Percentiles rank a stretch among this genome's conserved stretches.
phyloP scores from a whole-genome alignment of 176 grass and related monocot genomes.

The Carex cristatella region DNA sequence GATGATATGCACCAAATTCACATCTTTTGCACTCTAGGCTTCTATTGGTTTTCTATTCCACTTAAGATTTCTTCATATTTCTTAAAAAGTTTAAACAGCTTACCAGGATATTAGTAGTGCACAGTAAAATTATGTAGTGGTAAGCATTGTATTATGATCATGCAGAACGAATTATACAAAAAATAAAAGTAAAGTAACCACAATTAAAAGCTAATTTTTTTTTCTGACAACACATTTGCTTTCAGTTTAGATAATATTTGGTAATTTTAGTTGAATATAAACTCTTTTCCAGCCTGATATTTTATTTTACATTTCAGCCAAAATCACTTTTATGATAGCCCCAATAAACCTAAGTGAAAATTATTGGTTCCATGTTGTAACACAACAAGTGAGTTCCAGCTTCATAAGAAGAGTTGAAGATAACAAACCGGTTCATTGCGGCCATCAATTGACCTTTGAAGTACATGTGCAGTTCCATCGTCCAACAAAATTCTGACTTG shows the following conservation, averaged over 20 bases:
- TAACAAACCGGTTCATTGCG: slow-evolving; percentile 77
- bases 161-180: not conserved
- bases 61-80: not conserved
- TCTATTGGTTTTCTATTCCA: not conserved
- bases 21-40: not conserved
- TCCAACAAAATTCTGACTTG: slow-evolving; percentile 98
- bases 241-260: not conserved
- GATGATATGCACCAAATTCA: not conserved
- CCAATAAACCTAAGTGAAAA: not conserved
- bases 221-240: not conserved
- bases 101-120: not conserved
- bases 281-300: not conserved
- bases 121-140: not conserved
- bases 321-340: not conserved
- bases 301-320: not conserved
- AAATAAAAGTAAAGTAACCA: not conserved
- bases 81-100: not conserved
- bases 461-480: slow-evolving; percentile 86
- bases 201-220: not conserved
- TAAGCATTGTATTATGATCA: not conserved
- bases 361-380: not conserved
- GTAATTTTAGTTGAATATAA: not conserved
- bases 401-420: not conserved
- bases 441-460: slow-evolving; percentile 89
- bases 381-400: not conserved